phyloP scores from a whole-genome alignment of 2,329 filamentous ascomycete genomes.

The Graphilbum sp. region DNA sequence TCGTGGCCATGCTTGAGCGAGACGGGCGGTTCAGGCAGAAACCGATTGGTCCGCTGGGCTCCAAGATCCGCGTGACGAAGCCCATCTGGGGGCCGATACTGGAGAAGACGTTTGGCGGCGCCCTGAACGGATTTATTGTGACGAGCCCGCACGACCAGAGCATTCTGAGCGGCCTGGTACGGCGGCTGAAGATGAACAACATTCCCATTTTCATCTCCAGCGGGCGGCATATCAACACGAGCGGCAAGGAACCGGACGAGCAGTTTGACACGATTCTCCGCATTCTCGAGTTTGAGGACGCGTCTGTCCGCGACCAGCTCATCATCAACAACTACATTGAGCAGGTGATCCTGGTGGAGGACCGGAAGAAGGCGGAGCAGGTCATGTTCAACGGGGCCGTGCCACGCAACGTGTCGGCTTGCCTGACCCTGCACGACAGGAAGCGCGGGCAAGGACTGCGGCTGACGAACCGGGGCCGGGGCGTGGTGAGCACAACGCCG shows the following conservation, averaged over 20 bases:
- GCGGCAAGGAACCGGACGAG: constrained; percentile 55
- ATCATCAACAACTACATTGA: constrained; percentile 75
- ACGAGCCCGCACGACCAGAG: constrained; percentile 59
- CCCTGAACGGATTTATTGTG: constrained; percentile 66
- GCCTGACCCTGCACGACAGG: constrained; percentile 51
- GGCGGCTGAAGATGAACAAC: constrained; percentile 27
- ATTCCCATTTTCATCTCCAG: constrained; percentile 50
- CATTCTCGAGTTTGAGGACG: constrained; percentile 66
- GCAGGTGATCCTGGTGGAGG: constrained; percentile 62
- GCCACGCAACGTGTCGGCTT: constrained; percentile 57
- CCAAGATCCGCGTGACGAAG: constrained; percentile 58
- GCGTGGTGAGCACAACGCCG: constrained; percentile 19
- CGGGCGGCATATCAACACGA: constrained; percentile 36
- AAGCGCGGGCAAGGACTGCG: constrained; percentile 43
- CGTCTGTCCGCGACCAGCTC: constrained; percentile 61
- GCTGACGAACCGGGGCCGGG: constrained; percentile 28
- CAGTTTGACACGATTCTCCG: constrained; percentile 64
- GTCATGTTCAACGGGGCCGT: constrained; percentile 48
- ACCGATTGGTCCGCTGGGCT: constrained; percentile 73
- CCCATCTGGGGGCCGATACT: constrained; percentile 72
- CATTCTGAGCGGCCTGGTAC: constrained; percentile 51
- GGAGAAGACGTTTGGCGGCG: constrained; percentile 57
- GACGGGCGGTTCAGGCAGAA: constrained; percentile 52
- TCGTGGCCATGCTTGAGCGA: constrained; percentile 53
- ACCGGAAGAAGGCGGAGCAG: constrained; percentile 47